A percentile compares a stretch with the other conserved stretches of the same genome.
Evolutionary conservation across 2,329 filamentous ascomycete species (phyloP).

Genomic region (Hypoxylon sp.): DNA sequence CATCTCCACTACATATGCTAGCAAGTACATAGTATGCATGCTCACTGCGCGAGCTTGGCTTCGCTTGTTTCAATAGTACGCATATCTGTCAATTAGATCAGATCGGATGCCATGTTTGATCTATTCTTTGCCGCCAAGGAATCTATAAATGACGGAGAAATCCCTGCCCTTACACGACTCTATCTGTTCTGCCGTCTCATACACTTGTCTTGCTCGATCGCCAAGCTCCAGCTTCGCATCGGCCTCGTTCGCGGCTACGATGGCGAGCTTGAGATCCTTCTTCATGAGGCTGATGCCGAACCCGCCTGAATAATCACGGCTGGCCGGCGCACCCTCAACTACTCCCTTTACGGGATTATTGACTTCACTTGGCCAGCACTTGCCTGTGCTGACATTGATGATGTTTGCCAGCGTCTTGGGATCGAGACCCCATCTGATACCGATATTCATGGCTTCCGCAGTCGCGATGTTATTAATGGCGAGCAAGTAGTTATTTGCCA

Average conservation of each 20-base stretch:
- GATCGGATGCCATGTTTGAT: conserved; percentile 1
- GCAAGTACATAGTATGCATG: background rate
- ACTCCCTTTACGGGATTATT: conserved; percentile 96
- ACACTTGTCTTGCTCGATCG: conserved; percentile 69
- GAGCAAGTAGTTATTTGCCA: conserved; percentile 96
- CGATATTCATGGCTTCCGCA: conserved; percentile 71
- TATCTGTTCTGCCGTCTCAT: conserved; percentile 68
- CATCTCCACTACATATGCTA: background rate
- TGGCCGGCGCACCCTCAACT: conserved; percentile 76
- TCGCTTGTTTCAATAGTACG: background rate
- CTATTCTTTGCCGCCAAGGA: conserved; percentile 64
- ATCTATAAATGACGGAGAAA: conserved; percentile 83
- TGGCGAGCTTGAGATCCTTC: conserved; percentile 78
- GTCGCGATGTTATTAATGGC: conserved; percentile 88
- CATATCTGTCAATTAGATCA: background rate
- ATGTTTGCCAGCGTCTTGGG: conserved; percentile 76
- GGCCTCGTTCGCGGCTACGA: conserved; percentile 73
- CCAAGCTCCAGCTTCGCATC: conserved; percentile 72
- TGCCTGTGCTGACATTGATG: conserved; percentile 93
- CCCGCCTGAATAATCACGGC: conserved; percentile 77
- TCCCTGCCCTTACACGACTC: conserved; percentile 73
- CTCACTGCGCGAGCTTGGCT: background rate
- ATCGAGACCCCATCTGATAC: conserved; percentile 67
- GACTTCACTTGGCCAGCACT: conserved; percentile 93
- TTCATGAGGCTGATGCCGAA: conserved; percentile 82